A percentile compares a stretch with the other conserved stretches of the same genome.
Conservation (phyloP, 768 basidiomycete species). For the Paxillus rubicundulus region DNA sequence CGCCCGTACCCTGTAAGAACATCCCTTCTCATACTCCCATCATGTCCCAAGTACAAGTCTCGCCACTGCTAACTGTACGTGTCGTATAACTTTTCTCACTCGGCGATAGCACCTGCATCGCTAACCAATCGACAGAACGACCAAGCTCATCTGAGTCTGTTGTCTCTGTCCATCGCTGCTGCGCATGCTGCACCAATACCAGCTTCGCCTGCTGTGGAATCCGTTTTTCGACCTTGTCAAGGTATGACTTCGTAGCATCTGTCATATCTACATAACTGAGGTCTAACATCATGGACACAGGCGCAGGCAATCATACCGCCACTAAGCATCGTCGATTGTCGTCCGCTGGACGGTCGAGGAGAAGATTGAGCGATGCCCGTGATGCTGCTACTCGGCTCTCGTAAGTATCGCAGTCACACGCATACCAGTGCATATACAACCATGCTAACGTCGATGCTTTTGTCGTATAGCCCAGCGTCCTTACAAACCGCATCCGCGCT, state of each 20-base stretch:
- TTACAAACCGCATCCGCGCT: conserved; percentile 37
- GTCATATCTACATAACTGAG: conserved; percentile 16
- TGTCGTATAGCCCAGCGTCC: conserved; percentile 30
- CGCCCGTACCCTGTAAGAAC: background rate
- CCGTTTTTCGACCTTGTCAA: conserved; percentile 12
- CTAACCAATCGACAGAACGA: conserved; percentile 6
- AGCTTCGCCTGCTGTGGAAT: conserved; percentile 24
- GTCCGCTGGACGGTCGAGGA: conserved; percentile 65
- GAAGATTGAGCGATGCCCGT: conserved; percentile 74
- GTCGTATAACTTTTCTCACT: background rate
- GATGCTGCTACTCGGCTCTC: conserved; percentile 73
- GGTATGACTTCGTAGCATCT: conserved; percentile 12
- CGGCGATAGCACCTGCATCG: background rate
- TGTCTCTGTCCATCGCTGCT: conserved; percentile 68
- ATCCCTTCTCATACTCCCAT: background rate
- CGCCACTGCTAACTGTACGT: conserved; percentile 9
- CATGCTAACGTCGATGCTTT: background rate
- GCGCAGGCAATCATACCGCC: conserved; percentile 31
- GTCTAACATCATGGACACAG: conserved; percentile 9
- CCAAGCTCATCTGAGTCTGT: conserved; percentile 42
- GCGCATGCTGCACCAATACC: conserved; percentile 49
- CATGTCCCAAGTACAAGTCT: conserved; percentile 10
- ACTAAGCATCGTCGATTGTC: conserved; percentile 66
- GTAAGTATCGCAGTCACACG: conserved; percentile 44
- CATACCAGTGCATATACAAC: background rate